A percentile compares a stretch with the other conserved stretches of the same genome.
Evolutionary conservation across 108 stramenopile species (phyloP).

Genomic region (Cylindrotheca closterium): DNA sequence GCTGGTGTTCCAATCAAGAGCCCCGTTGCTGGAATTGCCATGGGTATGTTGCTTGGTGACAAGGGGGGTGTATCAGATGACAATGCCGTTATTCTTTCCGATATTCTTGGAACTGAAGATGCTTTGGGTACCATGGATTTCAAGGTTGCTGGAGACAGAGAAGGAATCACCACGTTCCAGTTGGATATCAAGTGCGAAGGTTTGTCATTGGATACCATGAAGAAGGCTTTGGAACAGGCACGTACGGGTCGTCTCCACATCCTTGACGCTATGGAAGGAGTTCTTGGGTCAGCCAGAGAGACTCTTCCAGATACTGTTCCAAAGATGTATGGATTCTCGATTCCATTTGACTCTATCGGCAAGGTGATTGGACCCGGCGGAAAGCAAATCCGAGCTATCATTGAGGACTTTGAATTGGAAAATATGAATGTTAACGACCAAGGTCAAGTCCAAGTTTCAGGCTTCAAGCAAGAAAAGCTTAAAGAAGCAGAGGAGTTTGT

Average conservation of each 20-base stretch:
- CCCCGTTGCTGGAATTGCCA: constrained; percentile 83
- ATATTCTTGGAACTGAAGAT: constrained; percentile 87
- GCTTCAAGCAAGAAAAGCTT: constrained; percentile 57
- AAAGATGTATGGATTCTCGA: constrained; percentile 49
- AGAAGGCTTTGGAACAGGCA: constrained; percentile 83
- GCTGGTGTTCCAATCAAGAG: constrained; percentile 88
- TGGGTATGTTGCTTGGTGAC: constrained; percentile 82
- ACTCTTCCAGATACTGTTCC: constrained; percentile 70
- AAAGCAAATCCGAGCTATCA: constrained; percentile 80
- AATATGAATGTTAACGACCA: constrained; percentile 73
- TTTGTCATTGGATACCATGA: constrained; percentile 76
- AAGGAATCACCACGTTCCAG: constrained; percentile 89
- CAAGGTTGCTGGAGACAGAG: constrained; percentile 83
- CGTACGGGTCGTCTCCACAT: constrained; percentile 72
- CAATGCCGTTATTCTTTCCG: constrained; percentile 78
- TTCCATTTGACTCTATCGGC: constrained; percentile 67
- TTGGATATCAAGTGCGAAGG: constrained; percentile 93
- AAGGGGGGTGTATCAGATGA: constrained; percentile 67
- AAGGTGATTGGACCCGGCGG: constrained; percentile 89
- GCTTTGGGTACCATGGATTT: constrained; percentile 88
- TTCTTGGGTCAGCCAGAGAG: constrained; percentile 40
- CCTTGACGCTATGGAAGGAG: constrained; percentile 72
- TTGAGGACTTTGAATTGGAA: constrained; percentile 75
- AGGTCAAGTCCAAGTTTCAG: constrained; percentile 64
- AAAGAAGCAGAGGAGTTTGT: constrained; percentile 73